phyloP scores from a whole-genome alignment of 148 eudicot genomes.

The Chenopodium berlandieri region DNA sequence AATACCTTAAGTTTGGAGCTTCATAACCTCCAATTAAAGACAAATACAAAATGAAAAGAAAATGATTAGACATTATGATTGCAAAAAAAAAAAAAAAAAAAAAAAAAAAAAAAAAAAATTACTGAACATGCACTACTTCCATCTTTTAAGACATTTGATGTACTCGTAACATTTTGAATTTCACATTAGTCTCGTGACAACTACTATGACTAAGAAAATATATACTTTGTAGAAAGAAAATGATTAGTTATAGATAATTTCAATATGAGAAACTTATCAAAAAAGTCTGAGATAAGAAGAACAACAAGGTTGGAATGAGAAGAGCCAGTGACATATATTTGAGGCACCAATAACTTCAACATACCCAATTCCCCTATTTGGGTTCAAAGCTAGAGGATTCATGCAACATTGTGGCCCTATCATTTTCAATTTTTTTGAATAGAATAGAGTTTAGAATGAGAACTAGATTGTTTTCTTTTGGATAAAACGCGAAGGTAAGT shows the following conservation, averaged over 20 bases:
- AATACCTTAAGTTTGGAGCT: constrained; percentile 60
- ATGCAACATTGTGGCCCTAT: constrained; percentile 35
- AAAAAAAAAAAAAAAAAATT: too few species aligned
- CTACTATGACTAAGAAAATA: too few species aligned
- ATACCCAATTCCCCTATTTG: constrained; percentile 31
- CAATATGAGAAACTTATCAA: constrained; percentile 27
- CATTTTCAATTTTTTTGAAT: not conserved
- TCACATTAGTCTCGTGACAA: too few species aligned
- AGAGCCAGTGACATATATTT: constrained; percentile 39
- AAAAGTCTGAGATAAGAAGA: constrained; percentile 45
- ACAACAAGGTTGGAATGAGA: constrained; percentile 37
- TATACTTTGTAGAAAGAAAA: too few species aligned
- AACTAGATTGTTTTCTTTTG: too few species aligned
- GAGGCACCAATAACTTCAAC: constrained; percentile 38
- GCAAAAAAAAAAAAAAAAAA: too few species aligned
- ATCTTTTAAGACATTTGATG: too few species aligned
- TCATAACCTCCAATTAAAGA: constrained; percentile 49
- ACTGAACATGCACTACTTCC: too few species aligned
- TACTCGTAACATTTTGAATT: too few species aligned
- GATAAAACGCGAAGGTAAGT: too few species aligned
- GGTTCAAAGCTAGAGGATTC: constrained; percentile 38
- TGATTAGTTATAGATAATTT: too few species aligned
- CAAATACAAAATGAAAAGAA: not conserved
- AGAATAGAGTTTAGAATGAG: too few species aligned
- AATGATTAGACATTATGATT: not conserved